Conservation (phyloP, 768 basidiomycete genomes). For the Leccinum pellstonianum region DNA sequence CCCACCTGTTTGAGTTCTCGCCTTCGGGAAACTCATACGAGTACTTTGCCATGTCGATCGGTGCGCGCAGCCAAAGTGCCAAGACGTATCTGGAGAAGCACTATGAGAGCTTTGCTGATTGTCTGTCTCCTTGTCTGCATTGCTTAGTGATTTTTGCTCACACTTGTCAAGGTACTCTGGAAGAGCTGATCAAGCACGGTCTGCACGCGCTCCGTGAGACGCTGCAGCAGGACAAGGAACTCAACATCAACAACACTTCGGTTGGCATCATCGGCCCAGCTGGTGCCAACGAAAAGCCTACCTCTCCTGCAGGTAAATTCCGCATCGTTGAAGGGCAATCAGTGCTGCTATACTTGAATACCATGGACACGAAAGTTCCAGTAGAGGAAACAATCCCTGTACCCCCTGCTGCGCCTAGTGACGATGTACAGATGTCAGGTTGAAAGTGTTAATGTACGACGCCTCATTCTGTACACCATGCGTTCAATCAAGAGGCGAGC, state of each 20-base stretch:
- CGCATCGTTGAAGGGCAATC: constrained; percentile 84
- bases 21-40: constrained; percentile 97
- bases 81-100: constrained; percentile 98
- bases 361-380: constrained; percentile 71
- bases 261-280: constrained; percentile 87
- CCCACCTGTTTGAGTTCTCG: constrained; percentile 97
- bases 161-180: constrained; percentile 60
- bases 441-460: constrained; percentile 35
- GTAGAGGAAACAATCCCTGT: constrained; percentile 40
- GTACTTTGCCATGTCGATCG: constrained; percentile 98
- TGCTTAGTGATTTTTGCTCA: background rate
- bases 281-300: constrained; percentile 54
- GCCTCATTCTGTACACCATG: constrained; percentile 8
- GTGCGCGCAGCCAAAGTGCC: constrained; percentile 95
- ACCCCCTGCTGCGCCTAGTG: constrained; percentile 40
- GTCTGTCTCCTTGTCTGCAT: constrained; percentile 45
- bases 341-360: constrained; percentile 71
- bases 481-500: constrained; percentile 5
- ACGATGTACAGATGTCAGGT: constrained; percentile 87
- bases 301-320: constrained; percentile 62
- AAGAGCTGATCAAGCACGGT: constrained; percentile 89
- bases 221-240: constrained; percentile 96
- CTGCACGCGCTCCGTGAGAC: constrained; percentile 95
- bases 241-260: constrained; percentile 90
- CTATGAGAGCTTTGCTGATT: constrained; percentile 81